Base-by-base conservation (phyloP, 1,139 yeast genomes). In the Diutina pseudorugosa region DNA sequence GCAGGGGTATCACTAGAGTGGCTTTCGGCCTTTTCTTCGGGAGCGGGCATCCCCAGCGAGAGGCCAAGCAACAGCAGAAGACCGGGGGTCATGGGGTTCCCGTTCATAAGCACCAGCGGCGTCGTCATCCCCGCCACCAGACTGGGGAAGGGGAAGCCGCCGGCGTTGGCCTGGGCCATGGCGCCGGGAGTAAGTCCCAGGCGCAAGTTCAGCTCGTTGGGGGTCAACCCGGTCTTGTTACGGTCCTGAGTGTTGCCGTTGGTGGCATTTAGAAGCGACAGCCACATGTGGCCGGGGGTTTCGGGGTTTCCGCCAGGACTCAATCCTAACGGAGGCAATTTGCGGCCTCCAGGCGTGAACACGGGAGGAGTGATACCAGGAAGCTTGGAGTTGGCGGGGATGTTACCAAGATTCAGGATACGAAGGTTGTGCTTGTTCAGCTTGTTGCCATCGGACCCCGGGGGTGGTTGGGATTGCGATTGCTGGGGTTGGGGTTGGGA, bases 151-250 rank as follows among this genome's bases (percentile, higher is more conserved):
- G 61, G 64, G 19, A 60, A 59, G 33, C 56, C 54, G 33, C 54
- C 47, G 51, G 70, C 68, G 75, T 75, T 1, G 81, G 81, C 42
- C 48, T 62, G 64, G 51, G 57, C 60, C 48, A 64, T 56, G 1
- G 69, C 69, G 0, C 76, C 75, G 2, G 77, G 76, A 0, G 90
- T 82, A 41, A 83, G 64, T 0, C 91, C 91, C 0, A 86, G 73
- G 56, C 93, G 71, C 50, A 84, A 57, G 52, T 79, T 74, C 4
- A 85, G 79, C 61, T 83, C 90, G 63, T 81, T 83, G 5, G 91
- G 89, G 0, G 89, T 82, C 47, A 84, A 67, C 0, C 88, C 90
- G 0, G 84, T 71, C 58, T 82, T 76, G 40, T 41, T 53, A 30
- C 52, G 53, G 48, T 48, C 42, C 42, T 47, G 56, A 33, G 16